Base-by-base conservation (phyloP, 139 green algal genomes). In the Coccomyxa sp. region DNA sequence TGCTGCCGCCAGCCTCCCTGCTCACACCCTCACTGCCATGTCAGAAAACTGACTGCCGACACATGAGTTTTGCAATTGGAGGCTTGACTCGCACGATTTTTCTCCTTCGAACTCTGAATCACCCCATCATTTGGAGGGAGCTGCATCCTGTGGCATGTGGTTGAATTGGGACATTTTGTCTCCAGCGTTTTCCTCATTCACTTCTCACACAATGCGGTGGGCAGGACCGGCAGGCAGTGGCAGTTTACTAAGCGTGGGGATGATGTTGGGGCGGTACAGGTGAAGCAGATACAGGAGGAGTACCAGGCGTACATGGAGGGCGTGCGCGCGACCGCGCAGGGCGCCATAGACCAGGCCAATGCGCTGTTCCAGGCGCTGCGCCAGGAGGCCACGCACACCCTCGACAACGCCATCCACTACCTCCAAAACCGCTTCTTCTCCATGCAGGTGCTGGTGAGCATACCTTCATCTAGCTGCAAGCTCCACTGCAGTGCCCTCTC, bases 261-360 rank as follows among this genome's bases (percentile, higher is more conserved):
- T 30, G 14, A n/a, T n/a, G n/a, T n/a, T n/a, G n/a, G n/a, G n/a
- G n/a, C 38, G 7, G 3, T 68, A 11, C 68, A 81, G 78, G 78
- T 86, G 45, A 82, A 83, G 67, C n/a, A 76, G 32, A 86, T 86
- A 25, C 83, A 86, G 87, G 91, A 94, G 32, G 93, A 96, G 87
- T 96, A 96, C 87, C 92, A 95, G 87, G 87, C 90, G n/a, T 94
- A 92, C 86, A 96, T 97, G 93, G 93, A 97, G 88, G 83, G 86
- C 12, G 90, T 97, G 79, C 90, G 94, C 28, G 90, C 85, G 83
- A 91, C 93, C 85, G 94, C 94, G 16, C 93, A 96, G 86, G 82
- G 83, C 18, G 94, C 94, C 21, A 96, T 97, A 27, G 94, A 97
- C 84, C 79, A 89, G 38, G 94, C 94, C 82, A 97, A 97, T 86